Percentiles rank a stretch among this genome's conserved stretches.
Evolutionary conservation across 306 rosid species (phyloP).

Genomic region (Rosa persica): DNA sequence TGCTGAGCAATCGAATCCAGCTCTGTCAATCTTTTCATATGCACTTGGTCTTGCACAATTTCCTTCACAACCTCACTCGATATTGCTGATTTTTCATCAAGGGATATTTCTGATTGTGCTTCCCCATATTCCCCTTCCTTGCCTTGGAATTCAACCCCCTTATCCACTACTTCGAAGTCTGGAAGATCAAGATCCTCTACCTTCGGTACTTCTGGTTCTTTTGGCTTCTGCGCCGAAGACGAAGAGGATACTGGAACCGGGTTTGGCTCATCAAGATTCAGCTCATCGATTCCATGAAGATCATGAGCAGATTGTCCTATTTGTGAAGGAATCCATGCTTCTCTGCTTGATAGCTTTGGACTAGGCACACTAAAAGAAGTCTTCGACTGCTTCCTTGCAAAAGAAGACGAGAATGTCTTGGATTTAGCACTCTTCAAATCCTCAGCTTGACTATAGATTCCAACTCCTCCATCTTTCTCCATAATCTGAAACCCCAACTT

Average conservation of each 20-base stretch:
- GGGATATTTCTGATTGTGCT: conserved; percentile 48
- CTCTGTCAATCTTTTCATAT: conserved; percentile 55
- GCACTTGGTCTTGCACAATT: conserved; percentile 59
- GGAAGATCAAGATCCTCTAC: conserved; percentile 82
- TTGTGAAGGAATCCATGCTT: conserved; percentile 71
- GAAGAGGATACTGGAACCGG: conserved; percentile 42
- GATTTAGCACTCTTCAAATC: conserved; percentile 45
- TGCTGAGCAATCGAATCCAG: conserved; percentile 92
- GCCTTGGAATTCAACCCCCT: conserved; percentile 81
- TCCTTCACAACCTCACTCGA: conserved; percentile 83
- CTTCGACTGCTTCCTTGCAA: conserved; percentile 81
- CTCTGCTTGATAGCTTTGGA: conserved; percentile 66
- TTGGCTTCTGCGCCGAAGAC: conserved; percentile 39
- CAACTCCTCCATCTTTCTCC: conserved; percentile 93
- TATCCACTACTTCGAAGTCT: conserved; percentile 84
- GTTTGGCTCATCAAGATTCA: conserved; percentile 87
- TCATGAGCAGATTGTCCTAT: conserved; percentile 25
- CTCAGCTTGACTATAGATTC: conserved; percentile 55
- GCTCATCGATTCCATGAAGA: conserved; percentile 78
- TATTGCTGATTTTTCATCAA: conserved; percentile 45
- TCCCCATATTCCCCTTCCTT: conserved; percentile 40
- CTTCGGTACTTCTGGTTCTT: conserved; percentile 47
- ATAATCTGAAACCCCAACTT: conserved; percentile 91
- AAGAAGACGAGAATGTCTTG: conserved; percentile 39
- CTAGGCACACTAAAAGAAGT: conserved; percentile 87